Evolutionary conservation across 1,284 basidiomycete species (phyloP), one percentile per base, ranked within the genome.

Genomic region (Rhodotorula sp.): DNA sequence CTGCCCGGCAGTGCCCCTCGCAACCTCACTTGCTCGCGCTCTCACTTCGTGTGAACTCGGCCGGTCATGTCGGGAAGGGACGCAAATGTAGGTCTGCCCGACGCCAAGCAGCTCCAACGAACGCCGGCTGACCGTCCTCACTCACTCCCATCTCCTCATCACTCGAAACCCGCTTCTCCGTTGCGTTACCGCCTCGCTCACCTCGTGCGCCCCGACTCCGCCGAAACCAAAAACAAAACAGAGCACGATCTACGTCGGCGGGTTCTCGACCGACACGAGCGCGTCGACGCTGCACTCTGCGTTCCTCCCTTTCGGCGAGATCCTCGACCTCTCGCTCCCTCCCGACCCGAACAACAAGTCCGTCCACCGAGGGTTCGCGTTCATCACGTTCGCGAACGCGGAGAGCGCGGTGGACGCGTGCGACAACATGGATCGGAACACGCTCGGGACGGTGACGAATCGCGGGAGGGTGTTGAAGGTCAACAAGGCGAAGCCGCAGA

Each of bases 371-470:
- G 77, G 77, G 20, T 78, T 79, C 60, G 77, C 70, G 37, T 79
- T 78, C 66, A 70, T 79, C 24, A 71, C 75, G 20, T 79, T 75
- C 54, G 59, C 67, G 16, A 55, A 46, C n/a, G 31, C 65, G 30
- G 54, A 69, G 4, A 67, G 74, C 24, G 76, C 78, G 18, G 46
- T 76, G 24, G 77, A 78, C 40, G 78, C 78, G 3, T 75, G 78
- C 53, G 78, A 79, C 64, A 79, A 79, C 66, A 79, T 79, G 78
- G 75, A 79, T 68, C 58, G 75, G 26, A 79, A 79, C 59, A 60
- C 72, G 48, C 55, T 79, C 22, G 69, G 70, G 5, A 65, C 61
- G 31, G 46, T 64, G 40, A 62, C 62, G 31, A 70, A 75, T 55
- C 59, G 62, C 13, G 59, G 72, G 30, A 24, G 64, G 52, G 54